Base-by-base conservation (phyloP, 768 basidiomycete genomes). In the Hydnum rufescens region DNA sequence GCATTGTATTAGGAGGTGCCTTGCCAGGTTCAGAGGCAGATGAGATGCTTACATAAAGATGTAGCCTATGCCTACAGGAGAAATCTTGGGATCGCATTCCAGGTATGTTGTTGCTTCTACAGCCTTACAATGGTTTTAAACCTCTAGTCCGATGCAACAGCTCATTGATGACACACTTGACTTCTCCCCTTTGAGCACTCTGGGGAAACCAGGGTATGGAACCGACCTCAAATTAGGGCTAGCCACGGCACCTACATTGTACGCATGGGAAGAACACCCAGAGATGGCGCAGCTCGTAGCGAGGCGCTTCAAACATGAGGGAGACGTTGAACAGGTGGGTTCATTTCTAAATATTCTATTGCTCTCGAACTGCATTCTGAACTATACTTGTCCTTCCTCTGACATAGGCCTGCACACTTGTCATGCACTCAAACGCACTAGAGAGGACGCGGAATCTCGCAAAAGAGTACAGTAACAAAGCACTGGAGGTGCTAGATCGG, bases 91-190 rank as follows among this genome's bases (percentile, higher is more conserved):
- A 83, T 92, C 55, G 87, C 90, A n/a, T 95, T 96, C 68, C 92
- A 95, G 75, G 89, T 89, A 57, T 51, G 70, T 64, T 5, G 26
- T 25, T 47, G n/a, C n/a, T n/a, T n/a, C n/a, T n/a, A n/a, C n/a
- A n/a, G n/a, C n/a, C n/a, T n/a, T n/a, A n/a, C n/a, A n/a, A n/a
- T n/a, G n/a, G n/a, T n/a, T n/a, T n/a, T n/a, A n/a, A n/a, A n/a
- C n/a, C n/a, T n/a, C n/a, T n/a, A n/a, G n/a, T n/a, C n/a, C n/a
- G 59, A n/a, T n/a, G n/a, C n/a, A n/a, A n/a, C n/a, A 93, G 89
- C 80, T 99, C 5, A 82, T 97, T 47, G 95, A 99, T 63, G 95
- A 99, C 62, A 75, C 90, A 32, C 70, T 99, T 2, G 95, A 97
- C 67, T 97, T 88, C 62, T 83, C 90, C 48, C 77, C 82, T 0